These are phyloP conservation scores for Yamagishiella unicocca DNA, from an alignment of 139 green algal species.

Conservation along the genomic window DNA sequence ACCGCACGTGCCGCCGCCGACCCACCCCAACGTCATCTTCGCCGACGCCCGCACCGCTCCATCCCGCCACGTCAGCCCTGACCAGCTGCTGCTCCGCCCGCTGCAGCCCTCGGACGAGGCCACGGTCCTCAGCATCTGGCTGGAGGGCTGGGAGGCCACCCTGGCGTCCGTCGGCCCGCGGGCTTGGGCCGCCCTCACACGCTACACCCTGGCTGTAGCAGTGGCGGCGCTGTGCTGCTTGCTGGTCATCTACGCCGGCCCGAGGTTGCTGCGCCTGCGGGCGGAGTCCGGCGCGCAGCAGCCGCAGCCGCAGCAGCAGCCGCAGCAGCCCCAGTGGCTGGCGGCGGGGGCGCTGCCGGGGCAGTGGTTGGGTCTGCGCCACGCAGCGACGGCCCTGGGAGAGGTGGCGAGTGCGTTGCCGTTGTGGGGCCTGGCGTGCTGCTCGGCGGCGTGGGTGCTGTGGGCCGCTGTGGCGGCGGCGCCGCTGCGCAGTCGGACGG, in stretches of 20 bases:
- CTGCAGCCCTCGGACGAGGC: not conserved
- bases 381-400: too few relatives aligned
- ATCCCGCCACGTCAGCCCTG: too few relatives aligned
- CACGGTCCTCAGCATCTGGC: not conserved
- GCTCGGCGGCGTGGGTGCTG: not conserved
- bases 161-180: not conserved
- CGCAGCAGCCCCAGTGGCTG: not conserved
- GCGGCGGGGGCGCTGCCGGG: not conserved
- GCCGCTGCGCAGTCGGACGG: not conserved
- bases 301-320: not conserved
- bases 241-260: too few relatives aligned
- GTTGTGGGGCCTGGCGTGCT: too few relatives aligned
- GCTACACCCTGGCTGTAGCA: not conserved
- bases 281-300: too few relatives aligned
- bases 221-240: too few relatives aligned
- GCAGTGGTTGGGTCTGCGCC: not conserved
- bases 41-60: too few relatives aligned
- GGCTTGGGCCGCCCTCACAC: not conserved
- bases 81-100: too few relatives aligned
- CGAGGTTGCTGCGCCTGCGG: too few relatives aligned
- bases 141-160: constrained; percentile 22
- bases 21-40: too few relatives aligned
- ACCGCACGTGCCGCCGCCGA: too few relatives aligned
- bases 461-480: not conserved
- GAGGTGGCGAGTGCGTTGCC: too few relatives aligned